These are phyloP conservation scores for Nakaseomyces kungkrabaensis DNA, from an alignment of 1,139 yeast genomes.

Conservation along the genomic window DNA sequence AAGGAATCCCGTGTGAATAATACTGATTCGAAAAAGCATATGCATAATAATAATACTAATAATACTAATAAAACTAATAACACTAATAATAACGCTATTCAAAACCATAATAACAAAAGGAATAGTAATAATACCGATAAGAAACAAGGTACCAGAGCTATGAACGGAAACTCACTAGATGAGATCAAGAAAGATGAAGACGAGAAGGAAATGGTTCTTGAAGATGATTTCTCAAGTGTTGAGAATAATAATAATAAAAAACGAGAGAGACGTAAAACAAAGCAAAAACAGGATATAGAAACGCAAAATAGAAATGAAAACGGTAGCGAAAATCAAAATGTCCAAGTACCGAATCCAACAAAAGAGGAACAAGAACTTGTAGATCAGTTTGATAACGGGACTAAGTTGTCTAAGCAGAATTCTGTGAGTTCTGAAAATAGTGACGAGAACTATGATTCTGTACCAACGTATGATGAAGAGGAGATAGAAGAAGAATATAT, in stretches of 20 bases:
- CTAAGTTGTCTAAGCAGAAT: background rate
- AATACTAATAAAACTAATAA: background rate
- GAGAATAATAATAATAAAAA: background rate
- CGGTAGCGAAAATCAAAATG: background rate
- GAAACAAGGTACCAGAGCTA: background rate
- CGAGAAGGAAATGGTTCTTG: constrained; percentile 2
- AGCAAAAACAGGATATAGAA: background rate
- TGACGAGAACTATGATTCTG: constrained; percentile 2
- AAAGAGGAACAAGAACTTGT: background rate
- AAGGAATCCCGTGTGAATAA: background rate
- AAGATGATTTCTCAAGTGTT: background rate
- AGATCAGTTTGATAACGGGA: background rate
- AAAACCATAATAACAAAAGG: background rate
- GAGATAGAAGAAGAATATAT: constrained; percentile 22
- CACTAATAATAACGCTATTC: background rate
- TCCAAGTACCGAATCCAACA: background rate
- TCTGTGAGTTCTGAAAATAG: background rate
- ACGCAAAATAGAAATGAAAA: background rate
- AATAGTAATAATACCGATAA: background rate
- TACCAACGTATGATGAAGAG: constrained; percentile 5
- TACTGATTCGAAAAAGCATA: background rate
- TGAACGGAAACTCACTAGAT: background rate
- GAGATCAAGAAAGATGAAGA: constrained; percentile 4
- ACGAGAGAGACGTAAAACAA: background rate
- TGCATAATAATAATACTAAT: background rate